These are phyloP conservation scores for Triglochin maritima DNA, from an alignment of 106 monocot genomes.

Conservation along the genomic window DNA sequence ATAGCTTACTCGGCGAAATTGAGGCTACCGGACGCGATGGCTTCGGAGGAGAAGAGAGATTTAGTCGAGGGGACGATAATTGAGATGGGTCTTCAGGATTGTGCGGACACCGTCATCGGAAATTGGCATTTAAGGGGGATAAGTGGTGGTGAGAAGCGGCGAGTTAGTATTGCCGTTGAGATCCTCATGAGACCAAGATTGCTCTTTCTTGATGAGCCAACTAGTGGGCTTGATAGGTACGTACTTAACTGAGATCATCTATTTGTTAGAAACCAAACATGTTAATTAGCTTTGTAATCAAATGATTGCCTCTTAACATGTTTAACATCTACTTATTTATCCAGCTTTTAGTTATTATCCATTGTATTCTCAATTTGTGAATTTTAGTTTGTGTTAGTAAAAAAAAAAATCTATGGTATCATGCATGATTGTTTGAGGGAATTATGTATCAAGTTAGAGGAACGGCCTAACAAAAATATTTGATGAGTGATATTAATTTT, in stretches of 20 bases:
- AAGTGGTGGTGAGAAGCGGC: conserved; percentile 76
- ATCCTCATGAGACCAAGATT: conserved; percentile 74
- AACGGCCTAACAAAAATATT: too few relatives aligned
- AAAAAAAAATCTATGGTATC: background rate
- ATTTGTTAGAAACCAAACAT: too few relatives aligned
- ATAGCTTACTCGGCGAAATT: conserved; percentile 1
- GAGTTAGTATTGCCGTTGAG: conserved; percentile 77
- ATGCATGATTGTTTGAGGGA: too few relatives aligned
- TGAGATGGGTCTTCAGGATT: conserved; percentile 7
- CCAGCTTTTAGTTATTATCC: background rate
- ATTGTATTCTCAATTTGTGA: background rate
- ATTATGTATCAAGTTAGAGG: too few relatives aligned
- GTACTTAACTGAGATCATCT: too few relatives aligned
- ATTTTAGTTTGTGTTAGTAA: too few relatives aligned
- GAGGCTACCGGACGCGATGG: background rate
- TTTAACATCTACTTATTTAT: too few relatives aligned
- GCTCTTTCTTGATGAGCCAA: conserved; percentile 84
- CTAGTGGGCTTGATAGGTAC: conserved; percentile 91
- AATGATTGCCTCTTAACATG: too few relatives aligned
- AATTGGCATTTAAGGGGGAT: conserved; percentile 38
- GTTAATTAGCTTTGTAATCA: too few relatives aligned
- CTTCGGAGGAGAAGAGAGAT: background rate
- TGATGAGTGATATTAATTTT: too few relatives aligned
- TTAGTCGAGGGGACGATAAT: background rate
- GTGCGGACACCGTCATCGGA: conserved; percentile 1